A percentile compares a stretch with the other conserved stretches of the same genome.
phyloP scores from a whole-genome alignment of 371 early-diverging fungal genomes.

The Mortierella sp. region DNA sequence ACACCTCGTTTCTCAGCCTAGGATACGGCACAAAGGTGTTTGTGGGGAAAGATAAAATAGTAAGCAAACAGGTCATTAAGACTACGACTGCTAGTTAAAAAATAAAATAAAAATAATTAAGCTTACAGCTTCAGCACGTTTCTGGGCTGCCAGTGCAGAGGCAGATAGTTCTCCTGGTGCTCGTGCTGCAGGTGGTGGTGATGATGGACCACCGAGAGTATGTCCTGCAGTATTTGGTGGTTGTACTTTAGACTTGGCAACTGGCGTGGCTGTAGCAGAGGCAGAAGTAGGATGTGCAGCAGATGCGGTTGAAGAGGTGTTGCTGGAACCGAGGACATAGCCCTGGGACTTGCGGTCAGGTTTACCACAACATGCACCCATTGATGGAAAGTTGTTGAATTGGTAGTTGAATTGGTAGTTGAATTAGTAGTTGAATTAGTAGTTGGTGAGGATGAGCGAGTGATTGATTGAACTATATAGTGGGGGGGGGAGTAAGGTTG shows the following conservation, averaged over 20 bases:
- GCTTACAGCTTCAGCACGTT: constrained; percentile 50
- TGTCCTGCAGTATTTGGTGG: constrained; percentile 17
- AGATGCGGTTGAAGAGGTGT: constrained; percentile 30
- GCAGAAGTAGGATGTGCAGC: too few species aligned
- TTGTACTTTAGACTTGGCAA: constrained; percentile 5
- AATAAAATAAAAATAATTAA: background rate
- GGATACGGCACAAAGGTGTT: background rate
- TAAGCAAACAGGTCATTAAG: background rate
- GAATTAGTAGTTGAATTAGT: background rate
- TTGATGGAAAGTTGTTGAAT: background rate
- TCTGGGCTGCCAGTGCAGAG: constrained; percentile 51
- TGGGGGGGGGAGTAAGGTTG: background rate
- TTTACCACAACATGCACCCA: constrained; percentile 57
- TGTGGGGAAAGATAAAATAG: background rate
- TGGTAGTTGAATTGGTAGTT: background rate
- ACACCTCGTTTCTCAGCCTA: constrained; percentile 51
- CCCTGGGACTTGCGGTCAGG: constrained; percentile 43
- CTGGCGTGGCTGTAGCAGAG: constrained; percentile 5
- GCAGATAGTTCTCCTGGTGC: constrained; percentile 32
- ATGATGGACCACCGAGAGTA: constrained; percentile 8
- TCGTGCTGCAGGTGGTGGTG: constrained; percentile 3
- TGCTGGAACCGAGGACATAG: constrained; percentile 42
- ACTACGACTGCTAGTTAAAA: background rate
- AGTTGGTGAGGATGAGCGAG: background rate
- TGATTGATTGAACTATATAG: too few species aligned